Base-by-base conservation (phyloP, 495 filamentous ascomycete genomes). In the Aspergillus steynii region DNA sequence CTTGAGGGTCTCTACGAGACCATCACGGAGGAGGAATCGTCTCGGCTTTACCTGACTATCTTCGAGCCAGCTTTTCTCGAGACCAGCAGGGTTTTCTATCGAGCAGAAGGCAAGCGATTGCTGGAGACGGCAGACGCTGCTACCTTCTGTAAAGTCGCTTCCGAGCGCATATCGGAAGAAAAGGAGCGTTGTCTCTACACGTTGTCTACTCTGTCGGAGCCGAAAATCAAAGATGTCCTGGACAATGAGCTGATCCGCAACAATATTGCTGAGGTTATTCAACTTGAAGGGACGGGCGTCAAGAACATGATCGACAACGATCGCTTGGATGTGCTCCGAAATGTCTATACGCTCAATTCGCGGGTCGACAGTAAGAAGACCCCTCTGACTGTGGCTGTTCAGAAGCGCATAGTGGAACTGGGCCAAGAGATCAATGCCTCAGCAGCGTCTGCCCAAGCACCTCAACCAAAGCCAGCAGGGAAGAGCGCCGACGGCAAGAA, bases 241-340 rank as follows among this genome's bases (percentile, higher is more conserved):
- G 92, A 98, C 64, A 73, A 87, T 31, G 86, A 95, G 74, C 74
- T 99, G 32, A 91, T 98, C 51, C 77, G 74, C 31, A 83, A 82
- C 8, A 89, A 92, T 56, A 84, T 97, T 12, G 76, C 83, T 4
- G 93, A 96, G 14, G 88, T 99, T 54, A 85, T 98, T 58, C 83
- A 86, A 27, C 84, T 96, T 68, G 90, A 96, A 65, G 85, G 86
- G 1, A 96, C 87, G 55, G 95, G 95, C 25, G 85, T 97, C 53
- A 85, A 84, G 55, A 82, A 82, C 66, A 99, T 99, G 95, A 87
- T 98, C 46, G 92, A 97, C 67, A 90, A 97, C 62, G 89, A 97
- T 66, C 84, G 87, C 50, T 53, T 89, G 15, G 85, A 90, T 6
- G 93, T 92, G 61, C 76, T 99, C 8, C 74, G 77, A 14, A 88